These are phyloP conservation scores for Amoebophrya sp. DNA, from an alignment of 169 alveolate genomes.

Conservation along the genomic window DNA sequence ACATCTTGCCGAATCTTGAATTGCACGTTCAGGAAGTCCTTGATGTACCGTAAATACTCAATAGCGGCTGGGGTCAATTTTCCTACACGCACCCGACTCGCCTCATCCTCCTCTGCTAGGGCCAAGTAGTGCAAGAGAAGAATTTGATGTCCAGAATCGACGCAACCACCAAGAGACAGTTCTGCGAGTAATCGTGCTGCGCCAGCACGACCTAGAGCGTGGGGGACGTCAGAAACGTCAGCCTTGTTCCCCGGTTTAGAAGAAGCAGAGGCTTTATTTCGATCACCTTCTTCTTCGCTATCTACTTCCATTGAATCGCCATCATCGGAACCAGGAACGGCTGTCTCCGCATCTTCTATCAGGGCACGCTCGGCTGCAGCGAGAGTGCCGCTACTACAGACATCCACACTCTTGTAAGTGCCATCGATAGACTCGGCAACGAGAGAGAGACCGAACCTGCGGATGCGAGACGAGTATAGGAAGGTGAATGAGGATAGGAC, in stretches of 20 bases:
- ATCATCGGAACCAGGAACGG: background rate
- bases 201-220: background rate
- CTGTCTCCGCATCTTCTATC: background rate
- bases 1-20: background rate
- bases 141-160: background rate
- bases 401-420: conserved; percentile 1
- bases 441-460: conserved; percentile 61
- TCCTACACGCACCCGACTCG: background rate
- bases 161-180: background rate
- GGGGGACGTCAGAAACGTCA: background rate
- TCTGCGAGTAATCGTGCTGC: background rate
- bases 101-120: background rate
- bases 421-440: conserved; percentile 60
- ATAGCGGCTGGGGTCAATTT: background rate
- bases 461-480: too few relatives aligned
- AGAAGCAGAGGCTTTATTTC: too few relatives aligned
- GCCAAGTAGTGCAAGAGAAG: background rate
- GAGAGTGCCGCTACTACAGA: background rate
- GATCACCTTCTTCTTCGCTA: background rate
- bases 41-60: background rate
- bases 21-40: background rate
- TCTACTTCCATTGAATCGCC: background rate
- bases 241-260: background rate
- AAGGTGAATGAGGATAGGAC: too few relatives aligned
- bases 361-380: background rate